These are phyloP conservation scores for Diaporthe sp. DNA, from an alignment of 2,329 filamentous ascomycete species.

Conservation along the genomic window DNA sequence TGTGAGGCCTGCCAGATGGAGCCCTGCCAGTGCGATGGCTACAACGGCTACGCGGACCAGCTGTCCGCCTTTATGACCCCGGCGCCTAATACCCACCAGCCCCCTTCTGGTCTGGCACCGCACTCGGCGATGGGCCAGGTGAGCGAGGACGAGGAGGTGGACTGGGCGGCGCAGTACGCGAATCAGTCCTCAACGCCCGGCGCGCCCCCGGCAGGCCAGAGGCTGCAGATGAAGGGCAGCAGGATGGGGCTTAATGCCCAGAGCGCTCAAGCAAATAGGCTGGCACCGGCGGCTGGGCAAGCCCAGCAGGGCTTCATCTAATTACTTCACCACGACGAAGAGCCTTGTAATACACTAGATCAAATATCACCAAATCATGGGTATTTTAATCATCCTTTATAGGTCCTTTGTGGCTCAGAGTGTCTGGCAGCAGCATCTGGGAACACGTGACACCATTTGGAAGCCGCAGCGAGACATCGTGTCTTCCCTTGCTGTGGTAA, in stretches of 20 bases:
- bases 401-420: neutral
- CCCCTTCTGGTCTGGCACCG: neutral
- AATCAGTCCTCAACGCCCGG: neutral
- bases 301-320: slow-evolving; percentile 18
- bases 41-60: slow-evolving; percentile 40
- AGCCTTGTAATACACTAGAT: neutral
- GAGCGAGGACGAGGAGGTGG: slow-evolving; percentile 26
- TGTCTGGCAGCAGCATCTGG: neutral
- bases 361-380: neutral
- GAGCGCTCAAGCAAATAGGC: neutral
- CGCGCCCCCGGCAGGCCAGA: neutral
- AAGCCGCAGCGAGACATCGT: neutral
- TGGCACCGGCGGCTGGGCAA: neutral
- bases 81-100: neutral
- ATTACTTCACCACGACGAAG: neutral
- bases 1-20: slow-evolving; percentile 39
- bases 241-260: neutral
- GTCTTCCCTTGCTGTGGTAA: neutral
- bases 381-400: neutral
- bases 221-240: slow-evolving; percentile 27
- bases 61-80: slow-evolving; percentile 41
- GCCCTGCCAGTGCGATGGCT: slow-evolving; percentile 36
- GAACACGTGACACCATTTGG: too few species aligned
- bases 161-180: slow-evolving; percentile 36
- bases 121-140: neutral